A percentile compares a stretch with the other conserved stretches of the same genome.
Conservation (phyloP, 106 monocot genomes). For the Vanilla planifolia region DNA sequence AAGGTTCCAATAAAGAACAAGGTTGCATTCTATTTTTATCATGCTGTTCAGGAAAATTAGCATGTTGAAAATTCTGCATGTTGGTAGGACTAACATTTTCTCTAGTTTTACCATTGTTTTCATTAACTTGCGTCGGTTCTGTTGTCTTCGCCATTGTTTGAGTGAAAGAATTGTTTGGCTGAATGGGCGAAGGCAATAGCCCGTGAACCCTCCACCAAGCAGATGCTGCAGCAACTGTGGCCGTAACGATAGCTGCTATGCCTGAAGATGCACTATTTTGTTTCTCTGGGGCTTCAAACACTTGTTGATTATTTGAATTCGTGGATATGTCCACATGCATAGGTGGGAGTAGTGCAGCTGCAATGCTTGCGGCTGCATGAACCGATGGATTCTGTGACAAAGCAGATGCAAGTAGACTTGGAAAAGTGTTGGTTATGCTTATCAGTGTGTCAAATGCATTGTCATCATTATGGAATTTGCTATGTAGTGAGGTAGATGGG, state of each 20-base stretch:
- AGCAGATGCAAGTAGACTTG: slow-evolving; percentile 41
- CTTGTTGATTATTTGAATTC: slow-evolving; percentile 10
- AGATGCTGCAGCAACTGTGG: slow-evolving; percentile 67
- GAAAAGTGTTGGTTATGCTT: slow-evolving; percentile 37
- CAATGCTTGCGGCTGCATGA: slow-evolving; percentile 60
- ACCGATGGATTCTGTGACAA: slow-evolving; percentile 61
- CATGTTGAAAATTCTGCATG: neutral
- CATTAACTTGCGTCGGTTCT: neutral
- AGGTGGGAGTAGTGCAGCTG: slow-evolving; percentile 45
- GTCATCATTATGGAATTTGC: slow-evolving; percentile 14
- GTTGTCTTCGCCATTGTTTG: too few relatives aligned
- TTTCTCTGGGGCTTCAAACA: slow-evolving; percentile 1
- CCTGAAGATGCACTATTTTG: slow-evolving; percentile 18
- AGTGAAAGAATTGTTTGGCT: neutral
- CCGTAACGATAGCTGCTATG: slow-evolving; percentile 42
- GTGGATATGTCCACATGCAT: slow-evolving; percentile 6
- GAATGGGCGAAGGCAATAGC: slow-evolving; percentile 17
- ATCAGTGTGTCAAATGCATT: slow-evolving; percentile 26
- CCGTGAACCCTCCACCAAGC: slow-evolving; percentile 71
- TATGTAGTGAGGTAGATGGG: slow-evolving; percentile 20
- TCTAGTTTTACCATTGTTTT: neutral
- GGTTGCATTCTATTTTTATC: neutral
- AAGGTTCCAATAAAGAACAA: neutral
- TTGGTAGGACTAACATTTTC: neutral
- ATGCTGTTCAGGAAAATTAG: neutral